Base-by-base conservation (phyloP, 352 stramenopile species). In the Phytophthora hibernalis region DNA sequence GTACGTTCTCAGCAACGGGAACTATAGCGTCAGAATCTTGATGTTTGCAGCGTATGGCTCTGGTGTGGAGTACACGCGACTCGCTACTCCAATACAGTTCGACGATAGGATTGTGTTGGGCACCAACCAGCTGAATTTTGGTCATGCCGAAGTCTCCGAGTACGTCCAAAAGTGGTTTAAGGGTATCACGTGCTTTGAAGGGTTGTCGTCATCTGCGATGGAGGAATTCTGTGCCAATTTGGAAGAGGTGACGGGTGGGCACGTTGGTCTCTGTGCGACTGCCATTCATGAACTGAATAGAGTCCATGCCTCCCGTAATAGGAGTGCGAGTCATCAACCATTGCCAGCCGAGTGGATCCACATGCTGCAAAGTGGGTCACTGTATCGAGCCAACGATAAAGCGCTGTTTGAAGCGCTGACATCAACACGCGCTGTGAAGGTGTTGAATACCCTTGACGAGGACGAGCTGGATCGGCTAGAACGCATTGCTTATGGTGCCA, bases 141-240 rank as follows among this genome's bases (percentile, higher is more conserved):
- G 7, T 21, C 56, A 35, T 26, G 56, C 12, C 33, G 55, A 64
- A 50, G 45, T 56, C 21, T 42, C 11, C 1, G 37, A 65, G 35
- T 57, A 58, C 35, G 57, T 57, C 3, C 1, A 5, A 1, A 65
- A 57, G 24, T 65, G 57, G 45, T 65, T 65, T 35, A 43, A 51
- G 16, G 56, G 56, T n/a, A 49, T 50, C n/a, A 16, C 21, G 31
- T 51, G 44, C 45, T 56, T 64, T 56, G 28, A 56, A 33, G 8
- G 9, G 15, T 56, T 16, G 31, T 40, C 21, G n/a, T 42, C 15
- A 52, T 40, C 44, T 43, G 47, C 35, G 47, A 50, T 64, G 45
- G n/a, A 51, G 56, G 16, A 10, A 56, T 64, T 64, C 24, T 56
- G 35, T 54, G 43, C 13, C 55, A 63, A 54, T 54, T 48, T 63